A percentile compares a stretch with the other conserved stretches of the same genome.
Conservation (phyloP, 345 rosid species). For the Citrus mangshanensis region DNA sequence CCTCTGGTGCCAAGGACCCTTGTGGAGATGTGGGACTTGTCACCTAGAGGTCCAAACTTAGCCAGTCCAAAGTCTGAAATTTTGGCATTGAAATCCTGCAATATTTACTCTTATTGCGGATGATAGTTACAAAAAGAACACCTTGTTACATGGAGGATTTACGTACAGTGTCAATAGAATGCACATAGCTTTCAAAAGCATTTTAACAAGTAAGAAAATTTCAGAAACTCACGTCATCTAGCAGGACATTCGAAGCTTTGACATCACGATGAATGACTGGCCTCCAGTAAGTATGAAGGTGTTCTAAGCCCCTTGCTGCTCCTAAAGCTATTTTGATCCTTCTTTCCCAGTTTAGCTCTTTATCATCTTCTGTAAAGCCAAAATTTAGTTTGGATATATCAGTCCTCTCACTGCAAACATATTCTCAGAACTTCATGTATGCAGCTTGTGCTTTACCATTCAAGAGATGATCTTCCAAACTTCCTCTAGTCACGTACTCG, state of each 20-base stretch:
- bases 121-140: neutral
- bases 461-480: slow-evolving; percentile 42
- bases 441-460: slow-evolving; percentile 25
- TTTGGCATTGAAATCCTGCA: slow-evolving; percentile 46
- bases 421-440: neutral
- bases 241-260: slow-evolving; percentile 43
- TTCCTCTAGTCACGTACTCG: slow-evolving; percentile 42
- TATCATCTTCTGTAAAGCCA: slow-evolving; percentile 19
- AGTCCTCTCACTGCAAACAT: neutral
- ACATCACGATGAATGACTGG: slow-evolving; percentile 49
- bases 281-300: slow-evolving; percentile 32
- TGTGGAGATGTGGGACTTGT: slow-evolving; percentile 31
- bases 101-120: slow-evolving; percentile 7
- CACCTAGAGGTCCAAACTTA: slow-evolving; percentile 43
- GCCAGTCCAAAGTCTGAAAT: slow-evolving; percentile 56
- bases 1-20: slow-evolving; percentile 46
- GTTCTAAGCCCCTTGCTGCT: slow-evolving; percentile 46
- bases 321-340: slow-evolving; percentile 46
- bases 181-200: neutral
- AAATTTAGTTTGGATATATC: neutral
- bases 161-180: neutral
- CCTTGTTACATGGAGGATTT: slow-evolving; percentile 1
- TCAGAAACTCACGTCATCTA: slow-evolving; percentile 28
- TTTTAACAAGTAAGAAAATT: neutral
- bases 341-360: slow-evolving; percentile 34